Percentiles rank a stretch among this genome's conserved stretches.
Evolutionary conservation across 306 rosid species (phyloP).

Genomic region (Quercus ilex): DNA sequence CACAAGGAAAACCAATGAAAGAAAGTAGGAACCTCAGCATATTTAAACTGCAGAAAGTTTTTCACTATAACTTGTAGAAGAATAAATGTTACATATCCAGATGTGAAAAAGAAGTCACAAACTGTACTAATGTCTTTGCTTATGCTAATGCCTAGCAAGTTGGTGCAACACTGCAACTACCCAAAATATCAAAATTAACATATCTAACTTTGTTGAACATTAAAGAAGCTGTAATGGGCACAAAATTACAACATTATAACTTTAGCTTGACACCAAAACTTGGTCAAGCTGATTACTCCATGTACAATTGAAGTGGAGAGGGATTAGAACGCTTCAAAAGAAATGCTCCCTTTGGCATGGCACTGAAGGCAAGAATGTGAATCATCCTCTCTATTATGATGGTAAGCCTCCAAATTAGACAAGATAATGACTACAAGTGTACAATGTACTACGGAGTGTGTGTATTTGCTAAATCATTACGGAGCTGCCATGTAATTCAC

Average conservation of each 20-base stretch:
- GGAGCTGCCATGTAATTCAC: slow-evolving; percentile 5
- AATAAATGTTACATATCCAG: background rate
- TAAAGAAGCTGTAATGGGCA: background rate
- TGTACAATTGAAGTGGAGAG: background rate
- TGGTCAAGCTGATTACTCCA: background rate
- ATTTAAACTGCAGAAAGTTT: background rate
- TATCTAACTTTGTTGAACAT: background rate
- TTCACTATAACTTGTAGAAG: background rate
- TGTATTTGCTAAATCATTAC: background rate
- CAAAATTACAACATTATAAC: background rate
- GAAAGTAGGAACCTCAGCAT: background rate
- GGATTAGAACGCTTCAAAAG: background rate
- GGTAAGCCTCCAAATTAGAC: background rate
- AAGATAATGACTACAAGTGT: slow-evolving; percentile 2
- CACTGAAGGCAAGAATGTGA: background rate
- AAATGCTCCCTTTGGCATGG: background rate
- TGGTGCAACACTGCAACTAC: slow-evolving; percentile 2
- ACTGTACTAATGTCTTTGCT: slow-evolving; percentile 10
- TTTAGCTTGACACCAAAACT: background rate
- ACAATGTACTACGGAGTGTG: background rate
- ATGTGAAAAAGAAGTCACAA: background rate
- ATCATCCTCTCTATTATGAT: background rate
- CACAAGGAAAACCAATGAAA: background rate
- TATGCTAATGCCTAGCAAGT: slow-evolving; percentile 19
- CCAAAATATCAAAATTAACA: background rate